These are phyloP conservation scores for Apiospora hydei DNA, from an alignment of 2,329 filamentous ascomycete species.

Conservation along the genomic window DNA sequence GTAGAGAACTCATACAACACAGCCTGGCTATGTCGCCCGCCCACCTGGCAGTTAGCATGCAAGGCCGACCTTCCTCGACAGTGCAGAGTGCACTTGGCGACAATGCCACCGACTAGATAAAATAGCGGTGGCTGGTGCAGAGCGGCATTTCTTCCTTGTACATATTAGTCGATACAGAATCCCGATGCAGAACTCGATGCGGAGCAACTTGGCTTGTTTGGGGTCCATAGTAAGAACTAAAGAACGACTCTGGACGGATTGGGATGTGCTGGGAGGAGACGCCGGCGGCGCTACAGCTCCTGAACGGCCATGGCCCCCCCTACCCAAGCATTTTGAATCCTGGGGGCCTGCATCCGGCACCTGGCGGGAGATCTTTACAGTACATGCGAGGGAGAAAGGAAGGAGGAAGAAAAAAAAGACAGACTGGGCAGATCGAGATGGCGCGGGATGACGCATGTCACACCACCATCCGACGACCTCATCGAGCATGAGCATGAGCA, in stretches of 20 bases:
- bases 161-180: not conserved
- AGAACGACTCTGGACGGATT: slow-evolving; percentile 2
- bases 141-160: not conserved
- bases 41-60: not conserved
- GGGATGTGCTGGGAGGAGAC: slow-evolving; percentile 1
- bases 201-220: slow-evolving; percentile 15
- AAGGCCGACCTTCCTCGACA: not conserved
- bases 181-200: slow-evolving; percentile 18
- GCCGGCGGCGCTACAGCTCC: not conserved
- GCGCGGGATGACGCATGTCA: slow-evolving; percentile 12
- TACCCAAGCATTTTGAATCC: not conserved
- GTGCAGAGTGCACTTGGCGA: not conserved
- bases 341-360: slow-evolving; percentile 18
- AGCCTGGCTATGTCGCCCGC: not conserved
- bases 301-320: not conserved
- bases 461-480: slow-evolving; percentile 4
- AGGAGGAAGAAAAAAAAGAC: not conserved
- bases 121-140: slow-evolving; percentile 18
- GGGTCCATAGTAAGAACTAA: slow-evolving; percentile 15
- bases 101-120: not conserved
- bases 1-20: not conserved
- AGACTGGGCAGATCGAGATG: not conserved
- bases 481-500: slow-evolving; percentile 4
- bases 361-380: not conserved
- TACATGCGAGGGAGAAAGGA: not conserved